phyloP scores from a whole-genome alignment of 306 rosid species.

The Luffa aegyptiaca region DNA sequence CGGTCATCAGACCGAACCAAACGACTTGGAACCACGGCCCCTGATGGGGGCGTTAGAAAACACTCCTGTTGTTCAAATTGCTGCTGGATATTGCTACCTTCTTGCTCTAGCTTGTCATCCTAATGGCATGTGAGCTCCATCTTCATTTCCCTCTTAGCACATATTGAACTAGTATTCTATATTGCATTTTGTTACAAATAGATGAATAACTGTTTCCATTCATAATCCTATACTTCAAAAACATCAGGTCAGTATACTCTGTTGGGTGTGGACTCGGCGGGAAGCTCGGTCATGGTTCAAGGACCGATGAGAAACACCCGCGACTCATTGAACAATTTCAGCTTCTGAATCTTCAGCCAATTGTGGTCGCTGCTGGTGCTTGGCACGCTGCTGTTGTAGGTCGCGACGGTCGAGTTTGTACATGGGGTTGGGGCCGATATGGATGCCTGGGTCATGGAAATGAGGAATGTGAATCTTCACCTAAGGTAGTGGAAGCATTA shows the following conservation, averaged over 20 bases:
- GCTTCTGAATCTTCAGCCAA: conserved; percentile 68
- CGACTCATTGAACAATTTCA: conserved; percentile 66
- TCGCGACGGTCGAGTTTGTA: conserved; percentile 84
- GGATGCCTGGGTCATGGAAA: conserved; percentile 97
- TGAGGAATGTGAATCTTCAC: conserved; percentile 77
- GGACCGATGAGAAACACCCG: conserved; percentile 75
- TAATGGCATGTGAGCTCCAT: conserved; percentile 71
- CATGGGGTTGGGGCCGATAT: conserved; percentile 98
- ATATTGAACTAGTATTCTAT: background rate
- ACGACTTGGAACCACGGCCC: conserved; percentile 65
- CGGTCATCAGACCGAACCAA: conserved; percentile 76
- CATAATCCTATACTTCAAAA: background rate
- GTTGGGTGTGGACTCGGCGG: conserved; percentile 99
- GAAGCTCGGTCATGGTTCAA: conserved; percentile 85
- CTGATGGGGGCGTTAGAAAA: conserved; percentile 75
- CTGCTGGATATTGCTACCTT: conserved; percentile 95
- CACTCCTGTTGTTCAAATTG: conserved; percentile 87
- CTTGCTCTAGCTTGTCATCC: conserved; percentile 92
- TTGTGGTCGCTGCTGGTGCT: conserved; percentile 90
- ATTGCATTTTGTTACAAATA: background rate
- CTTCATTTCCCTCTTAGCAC: background rate
- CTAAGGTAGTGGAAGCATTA: conserved; percentile 78
- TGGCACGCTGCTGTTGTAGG: conserved; percentile 99
- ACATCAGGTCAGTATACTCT: conserved; percentile 81
- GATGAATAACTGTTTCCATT: background rate